Conservation (phyloP, 2,329 filamentous ascomycete species). For the Parascedosporium putredinis region DNA sequence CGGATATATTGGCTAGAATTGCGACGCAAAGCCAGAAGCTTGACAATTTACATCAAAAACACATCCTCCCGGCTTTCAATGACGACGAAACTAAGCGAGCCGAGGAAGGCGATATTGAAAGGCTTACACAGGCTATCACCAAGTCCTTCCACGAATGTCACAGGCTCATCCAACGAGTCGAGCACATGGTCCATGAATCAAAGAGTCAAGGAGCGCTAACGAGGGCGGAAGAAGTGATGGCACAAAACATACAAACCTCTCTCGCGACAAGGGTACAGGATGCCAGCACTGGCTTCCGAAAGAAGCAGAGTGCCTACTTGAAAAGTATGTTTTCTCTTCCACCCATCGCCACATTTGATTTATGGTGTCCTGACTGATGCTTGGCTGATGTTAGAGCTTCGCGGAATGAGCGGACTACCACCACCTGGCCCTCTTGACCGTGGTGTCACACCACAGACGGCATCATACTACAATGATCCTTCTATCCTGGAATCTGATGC, state of each 20-base stretch:
- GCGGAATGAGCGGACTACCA: conserved; percentile 55
- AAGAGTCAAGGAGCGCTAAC: conserved; percentile 62
- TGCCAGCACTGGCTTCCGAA: conserved; percentile 81
- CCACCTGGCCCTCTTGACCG: conserved; percentile 40
- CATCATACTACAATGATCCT: conserved; percentile 62
- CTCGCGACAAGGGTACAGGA: conserved; percentile 83
- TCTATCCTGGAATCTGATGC: conserved; percentile 88
- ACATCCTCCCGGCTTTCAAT: conserved; percentile 91
- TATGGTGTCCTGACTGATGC: neutral
- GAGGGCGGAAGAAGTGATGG: conserved; percentile 87
- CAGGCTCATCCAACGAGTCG: conserved; percentile 75
- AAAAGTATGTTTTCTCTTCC: conserved; percentile 54
- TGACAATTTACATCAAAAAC: conserved; percentile 92
- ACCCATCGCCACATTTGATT: neutral
- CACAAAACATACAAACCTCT: conserved; percentile 87
- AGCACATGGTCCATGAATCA: conserved; percentile 75
- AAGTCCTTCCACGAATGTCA: conserved; percentile 84
- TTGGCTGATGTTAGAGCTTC: conserved; percentile 67
- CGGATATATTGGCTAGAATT: conserved; percentile 69
- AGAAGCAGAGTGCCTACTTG: conserved; percentile 93
- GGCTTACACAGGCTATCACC: conserved; percentile 82
- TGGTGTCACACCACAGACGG: conserved; percentile 35
- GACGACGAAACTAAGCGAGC: conserved; percentile 81
- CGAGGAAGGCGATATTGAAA: conserved; percentile 86
- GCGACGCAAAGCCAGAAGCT: conserved; percentile 73